Conservation (phyloP, 306 rosid species). For the Sesbania bispinosa region DNA sequence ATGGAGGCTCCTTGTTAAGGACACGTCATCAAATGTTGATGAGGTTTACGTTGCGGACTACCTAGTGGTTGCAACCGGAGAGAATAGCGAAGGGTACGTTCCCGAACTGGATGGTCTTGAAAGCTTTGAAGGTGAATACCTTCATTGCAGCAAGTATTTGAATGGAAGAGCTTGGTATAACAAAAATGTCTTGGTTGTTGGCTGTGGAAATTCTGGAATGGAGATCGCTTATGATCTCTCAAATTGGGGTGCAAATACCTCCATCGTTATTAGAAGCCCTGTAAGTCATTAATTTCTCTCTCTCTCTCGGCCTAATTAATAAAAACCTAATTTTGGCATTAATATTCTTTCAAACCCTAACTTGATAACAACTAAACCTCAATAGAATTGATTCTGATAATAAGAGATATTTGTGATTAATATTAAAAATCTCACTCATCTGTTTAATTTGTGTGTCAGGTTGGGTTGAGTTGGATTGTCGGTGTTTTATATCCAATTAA, state of each 20-base stretch:
- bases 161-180: constrained; percentile 44
- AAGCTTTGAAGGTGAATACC: constrained; percentile 35
- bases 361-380: no score
- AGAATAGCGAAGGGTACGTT: constrained; percentile 42
- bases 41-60: constrained; percentile 36
- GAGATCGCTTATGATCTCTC: constrained; percentile 67
- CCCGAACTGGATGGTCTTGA: constrained; percentile 43
- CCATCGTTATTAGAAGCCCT: constrained; percentile 49
- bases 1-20: constrained; percentile 39
- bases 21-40: background rate
- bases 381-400: no score
- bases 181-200: constrained; percentile 65
- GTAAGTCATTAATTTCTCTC: constrained; percentile 13
- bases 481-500: no score
- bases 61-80: constrained; percentile 63
- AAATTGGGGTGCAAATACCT: constrained; percentile 54
- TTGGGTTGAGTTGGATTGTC: no score
- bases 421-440: no score
- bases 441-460: no score
- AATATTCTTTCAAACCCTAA: no score
- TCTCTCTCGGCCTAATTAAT: no score
- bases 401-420: no score
- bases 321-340: no score
- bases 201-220: constrained; percentile 74
- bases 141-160: constrained; percentile 46